Evolutionary conservation across 257 asterid genomes (phyloP), one percentile per base, ranked within the genome.

Genomic region (Eustoma russellianum): DNA sequence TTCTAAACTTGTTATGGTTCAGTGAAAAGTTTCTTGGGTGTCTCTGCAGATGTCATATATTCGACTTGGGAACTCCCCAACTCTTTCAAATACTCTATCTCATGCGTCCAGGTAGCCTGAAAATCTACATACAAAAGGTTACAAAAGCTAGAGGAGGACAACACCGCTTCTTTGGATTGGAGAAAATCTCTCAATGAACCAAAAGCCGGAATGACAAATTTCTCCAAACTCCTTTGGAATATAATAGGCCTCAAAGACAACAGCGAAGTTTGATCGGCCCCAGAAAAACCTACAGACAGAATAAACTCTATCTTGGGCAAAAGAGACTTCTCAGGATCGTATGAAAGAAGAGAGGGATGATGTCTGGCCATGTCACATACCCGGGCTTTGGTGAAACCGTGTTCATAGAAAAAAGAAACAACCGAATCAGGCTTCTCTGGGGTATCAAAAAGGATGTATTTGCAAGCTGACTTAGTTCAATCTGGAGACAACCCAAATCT

Each of bases 221-320:
- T n/a, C 35, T 63, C 53, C 34, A 55, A 6, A 12, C 40, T 48
- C 2, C 38, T 24, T 9, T 35, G 5, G 28, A 63, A 46, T 41
- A 55, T 3, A 33, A 17, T 16, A 41, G 59, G 68, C 9, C 47
- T 40, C 35, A 12, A 34, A 38, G 41, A 16, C 17, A 63, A n/a
- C 19, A 63, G 13, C 18, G 41, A 18, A 10, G 48, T 9, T 9
- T 40, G 13, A 57, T 63, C 61, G 11, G 41, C 1, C 24, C 8
- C 30, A 33, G 68, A 38, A 13, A 55, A 33, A 9, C 56, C 61
- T 13, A 30, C 6, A 48, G 61, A 46, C 38, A 24, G 15, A 13
- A 63, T 54, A 63, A 53, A 63, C 10, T 63, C 24, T 34, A 63
- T 8, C 55, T 61, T 71, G 33, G 74, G 77, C 56, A 30, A 61